Base-by-base conservation (phyloP, 257 asterid species). In the Solanum rostratum region DNA sequence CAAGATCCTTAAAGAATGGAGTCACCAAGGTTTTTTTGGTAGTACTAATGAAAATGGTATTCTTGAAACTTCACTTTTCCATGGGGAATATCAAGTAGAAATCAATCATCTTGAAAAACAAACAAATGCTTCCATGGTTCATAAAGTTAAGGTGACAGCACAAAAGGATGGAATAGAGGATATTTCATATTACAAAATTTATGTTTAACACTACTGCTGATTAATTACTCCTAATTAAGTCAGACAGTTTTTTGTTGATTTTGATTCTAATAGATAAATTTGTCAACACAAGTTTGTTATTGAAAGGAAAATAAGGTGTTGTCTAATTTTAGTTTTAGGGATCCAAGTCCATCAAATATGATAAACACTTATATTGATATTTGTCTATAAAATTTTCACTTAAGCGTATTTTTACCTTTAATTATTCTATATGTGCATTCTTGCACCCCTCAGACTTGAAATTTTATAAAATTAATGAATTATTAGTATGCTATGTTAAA, bases 81-180 rank as follows among this genome's bases (percentile, higher is more conserved):
- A 91, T 7, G 94, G 95, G 6, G 94, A 90, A 7, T 93, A 93
- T 63, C 20, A 14, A 29, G 20, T 63, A 29, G 41, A 63, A 63
- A 63, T 63, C 12, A 63, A 29, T 0, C 71, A 63, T 63, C 41
- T 1, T 29, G 71, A 29, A 63, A 63, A 63, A 27, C 41, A 27
- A 63, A 7, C 43, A 63, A 29, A 63, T 63, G 71, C 43, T n/a
- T 63, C 20, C 6, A 63, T 29, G 41, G 12, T 43, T 63, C 43
- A 63, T 43, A 29, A 63, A 63, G n/a, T 63, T 63, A 63, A 63
- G 6, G 71, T 63, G 11, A n/a, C 2, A 14, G 7, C 70, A 62
- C 70, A 62, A 62, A 27, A 27, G 41, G 71, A 29, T 63, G 71
- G 2, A 63, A 29, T n/a, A 27, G 0, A 10, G 41, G 20, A 63